A percentile compares a stretch with the other conserved stretches of the same genome.
These are phyloP conservation scores for Alternaria tenuissima DNA, from an alignment of 2,329 filamentous ascomycete genomes.

Conservation along the genomic window DNA sequence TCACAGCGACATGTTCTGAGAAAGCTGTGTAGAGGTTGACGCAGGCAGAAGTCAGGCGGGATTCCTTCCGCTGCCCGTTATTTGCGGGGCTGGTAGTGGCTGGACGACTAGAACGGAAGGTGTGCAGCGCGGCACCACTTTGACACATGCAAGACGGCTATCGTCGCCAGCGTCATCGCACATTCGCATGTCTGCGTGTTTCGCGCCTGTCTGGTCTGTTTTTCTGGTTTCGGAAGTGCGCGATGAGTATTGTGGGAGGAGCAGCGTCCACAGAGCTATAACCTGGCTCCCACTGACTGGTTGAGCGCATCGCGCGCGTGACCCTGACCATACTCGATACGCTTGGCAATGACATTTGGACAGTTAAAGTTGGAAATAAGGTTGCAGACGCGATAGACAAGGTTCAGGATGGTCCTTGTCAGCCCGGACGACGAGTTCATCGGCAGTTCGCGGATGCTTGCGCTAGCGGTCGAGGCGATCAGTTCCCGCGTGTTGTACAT, in stretches of 20 bases:
- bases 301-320: background rate
- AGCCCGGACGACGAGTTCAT: constrained; percentile 5
- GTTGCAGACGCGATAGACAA: constrained; percentile 5
- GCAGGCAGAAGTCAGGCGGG: constrained; percentile 19
- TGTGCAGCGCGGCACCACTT: constrained; percentile 13
- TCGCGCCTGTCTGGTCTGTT: background rate
- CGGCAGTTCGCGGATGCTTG: constrained; percentile 4
- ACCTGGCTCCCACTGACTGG: background rate
- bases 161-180: background rate
- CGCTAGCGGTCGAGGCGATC: constrained; percentile 2
- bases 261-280: background rate
- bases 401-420: constrained; percentile 4
- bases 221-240: background rate
- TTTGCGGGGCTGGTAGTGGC: constrained; percentile 22
- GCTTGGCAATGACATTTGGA: background rate
- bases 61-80: constrained; percentile 21
- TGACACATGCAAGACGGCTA: constrained; percentile 4
- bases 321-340: background rate
- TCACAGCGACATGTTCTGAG: constrained; percentile 15
- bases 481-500: background rate
- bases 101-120: constrained; percentile 18
- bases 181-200: background rate
- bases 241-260: background rate
- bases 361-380: constrained; percentile 8
- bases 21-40: constrained; percentile 7